These are phyloP conservation scores for Eucalyptus curtisii DNA, from an alignment of 345 rosid genomes.

Conservation along the genomic window DNA sequence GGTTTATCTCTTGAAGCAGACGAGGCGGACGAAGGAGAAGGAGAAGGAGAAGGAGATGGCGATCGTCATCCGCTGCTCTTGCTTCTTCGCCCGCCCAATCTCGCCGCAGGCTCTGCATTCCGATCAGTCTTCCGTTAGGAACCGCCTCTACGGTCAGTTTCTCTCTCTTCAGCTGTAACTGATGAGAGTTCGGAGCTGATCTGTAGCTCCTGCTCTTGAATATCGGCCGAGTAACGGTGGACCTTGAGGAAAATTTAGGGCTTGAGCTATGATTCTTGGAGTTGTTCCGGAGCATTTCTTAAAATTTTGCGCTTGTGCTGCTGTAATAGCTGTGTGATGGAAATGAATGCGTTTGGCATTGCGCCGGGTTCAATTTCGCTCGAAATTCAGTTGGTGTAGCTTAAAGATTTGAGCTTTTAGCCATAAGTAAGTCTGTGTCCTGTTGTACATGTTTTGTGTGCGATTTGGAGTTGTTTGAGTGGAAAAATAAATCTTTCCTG, in stretches of 20 bases:
- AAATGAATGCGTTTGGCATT: neutral
- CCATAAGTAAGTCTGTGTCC: neutral
- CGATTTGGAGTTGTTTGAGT: neutral
- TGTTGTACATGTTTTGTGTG: neutral
- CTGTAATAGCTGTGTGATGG: neutral
- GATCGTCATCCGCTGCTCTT: constrained; percentile 39
- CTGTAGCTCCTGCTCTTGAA: neutral
- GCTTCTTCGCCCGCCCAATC: constrained; percentile 20
- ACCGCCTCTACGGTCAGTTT: constrained; percentile 19
- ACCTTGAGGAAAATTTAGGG: neutral
- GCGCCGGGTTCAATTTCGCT: neutral
- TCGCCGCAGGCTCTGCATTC: constrained; percentile 9
- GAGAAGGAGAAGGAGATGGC: constrained; percentile 8
- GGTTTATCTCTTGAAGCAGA: neutral
- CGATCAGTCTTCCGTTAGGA: constrained; percentile 7
- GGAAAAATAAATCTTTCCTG: neutral
- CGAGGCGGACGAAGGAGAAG: neutral
- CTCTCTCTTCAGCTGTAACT: neutral
- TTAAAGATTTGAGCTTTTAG: neutral
- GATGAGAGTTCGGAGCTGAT: neutral
- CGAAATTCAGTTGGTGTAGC: neutral
- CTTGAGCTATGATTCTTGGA: neutral
- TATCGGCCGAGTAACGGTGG: neutral
- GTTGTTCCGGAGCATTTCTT: neutral
- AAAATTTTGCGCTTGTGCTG: neutral